These are phyloP conservation scores for Theobroma cacao DNA, from an alignment of 345 rosid species.

Conservation along the genomic window DNA sequence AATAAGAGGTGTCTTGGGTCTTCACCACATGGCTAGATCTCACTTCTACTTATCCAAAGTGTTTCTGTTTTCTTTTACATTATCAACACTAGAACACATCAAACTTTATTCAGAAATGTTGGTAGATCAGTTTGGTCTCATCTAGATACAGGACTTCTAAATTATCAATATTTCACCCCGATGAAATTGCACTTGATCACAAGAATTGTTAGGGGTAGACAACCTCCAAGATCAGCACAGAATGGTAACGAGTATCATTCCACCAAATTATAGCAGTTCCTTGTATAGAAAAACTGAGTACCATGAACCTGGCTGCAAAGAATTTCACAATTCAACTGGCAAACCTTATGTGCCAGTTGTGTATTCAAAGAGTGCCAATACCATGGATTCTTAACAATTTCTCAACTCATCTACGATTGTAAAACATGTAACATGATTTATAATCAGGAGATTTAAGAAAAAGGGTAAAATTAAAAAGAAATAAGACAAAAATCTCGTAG, in stretches of 20 bases:
- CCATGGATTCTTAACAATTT: background rate
- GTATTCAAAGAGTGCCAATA: background rate
- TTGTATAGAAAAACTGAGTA: too few relatives aligned
- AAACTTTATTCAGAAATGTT: too few relatives aligned
- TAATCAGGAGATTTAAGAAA: background rate
- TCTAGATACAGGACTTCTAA: too few relatives aligned
- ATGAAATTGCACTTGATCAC: too few relatives aligned
- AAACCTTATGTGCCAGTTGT: background rate
- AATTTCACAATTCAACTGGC: background rate
- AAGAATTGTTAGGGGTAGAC: too few relatives aligned
- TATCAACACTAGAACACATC: too few relatives aligned
- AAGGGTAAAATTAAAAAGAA: background rate
- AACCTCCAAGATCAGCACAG: too few relatives aligned
- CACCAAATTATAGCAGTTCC: too few relatives aligned
- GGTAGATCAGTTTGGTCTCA: too few relatives aligned
- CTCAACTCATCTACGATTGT: background rate
- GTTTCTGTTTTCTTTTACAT: background rate
- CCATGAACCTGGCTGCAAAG: too few relatives aligned
- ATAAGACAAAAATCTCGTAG: background rate
- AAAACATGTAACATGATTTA: background rate
- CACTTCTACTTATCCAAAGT: background rate
- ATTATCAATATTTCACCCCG: too few relatives aligned
- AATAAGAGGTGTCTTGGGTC: background rate
- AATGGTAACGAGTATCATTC: too few relatives aligned
- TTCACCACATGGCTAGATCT: background rate